A percentile compares a stretch with the other conserved stretches of the same genome.
These are phyloP conservation scores for Acer saccharum DNA, from an alignment of 345 rosid genomes.

Conservation along the genomic window DNA sequence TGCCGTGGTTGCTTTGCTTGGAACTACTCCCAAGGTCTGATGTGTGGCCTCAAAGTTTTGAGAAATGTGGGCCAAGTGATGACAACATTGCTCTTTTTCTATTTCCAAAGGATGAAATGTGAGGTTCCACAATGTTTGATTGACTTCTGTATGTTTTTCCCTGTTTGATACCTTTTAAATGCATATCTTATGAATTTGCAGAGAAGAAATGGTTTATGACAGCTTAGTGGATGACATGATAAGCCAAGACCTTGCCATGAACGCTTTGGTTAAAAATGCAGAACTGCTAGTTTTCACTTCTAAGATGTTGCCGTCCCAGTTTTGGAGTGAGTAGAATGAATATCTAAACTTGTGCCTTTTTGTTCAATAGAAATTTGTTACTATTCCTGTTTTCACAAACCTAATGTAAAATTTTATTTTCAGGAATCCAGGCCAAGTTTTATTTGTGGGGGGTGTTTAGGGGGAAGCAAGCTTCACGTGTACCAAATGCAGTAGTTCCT, in stretches of 20 bases:
- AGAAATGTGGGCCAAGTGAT: constrained; percentile 46
- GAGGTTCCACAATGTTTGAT: constrained; percentile 2
- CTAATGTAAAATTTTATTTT: constrained; percentile 11
- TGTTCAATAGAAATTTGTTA: not conserved
- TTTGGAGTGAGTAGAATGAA: constrained; percentile 55
- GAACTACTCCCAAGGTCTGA: constrained; percentile 52
- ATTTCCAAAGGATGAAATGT: constrained; percentile 61
- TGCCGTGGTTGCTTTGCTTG: constrained; percentile 42
- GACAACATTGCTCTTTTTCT: constrained; percentile 62
- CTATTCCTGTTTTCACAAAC: not conserved
- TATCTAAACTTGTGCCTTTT: not conserved
- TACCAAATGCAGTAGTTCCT: constrained; percentile 3
- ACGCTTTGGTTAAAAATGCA: constrained; percentile 46
- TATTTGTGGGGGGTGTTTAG: constrained; percentile 81
- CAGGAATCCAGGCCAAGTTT: constrained; percentile 55
- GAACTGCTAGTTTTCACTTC: constrained; percentile 76
- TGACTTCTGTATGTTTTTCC: not conserved
- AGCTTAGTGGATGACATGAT: constrained; percentile 55
- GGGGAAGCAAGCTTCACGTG: constrained; percentile 32
- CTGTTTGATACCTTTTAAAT: not conserved
- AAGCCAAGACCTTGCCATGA: constrained; percentile 50
- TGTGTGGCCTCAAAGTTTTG: constrained; percentile 69
- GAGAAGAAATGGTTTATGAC: constrained; percentile 46
- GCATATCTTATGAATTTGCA: constrained; percentile 20
- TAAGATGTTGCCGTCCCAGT: constrained; percentile 46